Base-by-base conservation (phyloP, 257 asterid species). In the Craterostigma plantagineum region DNA sequence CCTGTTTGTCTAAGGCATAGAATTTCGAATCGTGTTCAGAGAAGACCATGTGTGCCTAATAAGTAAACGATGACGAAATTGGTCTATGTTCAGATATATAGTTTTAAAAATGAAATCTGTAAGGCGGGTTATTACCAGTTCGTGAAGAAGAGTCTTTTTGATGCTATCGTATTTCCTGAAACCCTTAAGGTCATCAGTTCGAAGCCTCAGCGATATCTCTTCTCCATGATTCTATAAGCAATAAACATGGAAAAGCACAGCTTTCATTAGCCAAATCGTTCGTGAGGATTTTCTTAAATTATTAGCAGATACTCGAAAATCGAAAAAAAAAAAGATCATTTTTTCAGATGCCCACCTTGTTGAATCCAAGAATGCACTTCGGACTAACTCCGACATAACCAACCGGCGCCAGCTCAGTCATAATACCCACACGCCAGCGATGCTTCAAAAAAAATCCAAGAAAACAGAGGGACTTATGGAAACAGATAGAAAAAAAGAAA, bases 391-490 rank as follows among this genome's bases (percentile, higher is more conserved):
- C 98, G 66, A 87, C 98, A 64, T 76, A 82, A 56, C 98, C 98
- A 52, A 71, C 64, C 15, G 98, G 98, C 43, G 95, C 93, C 98
- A 87, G 66, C 77, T 87, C 98, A 14, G 92, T 76, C 80, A 87
- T 59, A 54, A 79, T 66, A 45, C 92, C 95, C 46, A 87, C 94
- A 48, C 79, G 65, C 98, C 98, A 87, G 49, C 66, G 86, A 68
- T 87, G 93, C 98, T 87, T 50, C 50, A 64, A 45, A 44, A 45
- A 44, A 63, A 59, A 40, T 43, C 51, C 62, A 67, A 63, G 46
- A 34, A 56, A 40, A 56, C 56, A 45, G 14, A 59, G 38, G 35
- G 55, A 27, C 38, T 51, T 49, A 67, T 34, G 49, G 56, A 58
- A 33, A 50, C 42, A 40, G 14, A 30, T 23, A 43, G 0, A 30